These are phyloP conservation scores for Termitomyces sp. DNA, from an alignment of 768 basidiomycete species.

Conservation along the genomic window DNA sequence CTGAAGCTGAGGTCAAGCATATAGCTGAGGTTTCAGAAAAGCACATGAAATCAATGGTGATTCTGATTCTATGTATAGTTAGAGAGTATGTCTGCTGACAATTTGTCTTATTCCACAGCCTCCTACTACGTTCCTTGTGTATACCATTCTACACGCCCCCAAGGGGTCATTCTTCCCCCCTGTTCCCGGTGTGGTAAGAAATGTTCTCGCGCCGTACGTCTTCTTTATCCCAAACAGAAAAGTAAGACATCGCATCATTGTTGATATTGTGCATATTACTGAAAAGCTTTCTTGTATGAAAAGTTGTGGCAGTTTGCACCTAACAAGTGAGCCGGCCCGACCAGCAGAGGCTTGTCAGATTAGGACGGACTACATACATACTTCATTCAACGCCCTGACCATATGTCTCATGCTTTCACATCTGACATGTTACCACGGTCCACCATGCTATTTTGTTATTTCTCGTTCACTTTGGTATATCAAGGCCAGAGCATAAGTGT, in stretches of 20 bases:
- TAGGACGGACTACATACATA: too few species aligned
- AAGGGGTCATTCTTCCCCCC: conserved; percentile 16
- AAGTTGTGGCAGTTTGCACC: conserved; percentile 7
- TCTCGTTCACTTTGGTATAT: too few species aligned
- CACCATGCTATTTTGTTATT: too few species aligned
- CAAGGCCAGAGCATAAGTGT: too few species aligned
- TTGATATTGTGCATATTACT: background rate
- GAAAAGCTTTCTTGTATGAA: background rate
- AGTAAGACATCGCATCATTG: conserved; percentile 1
- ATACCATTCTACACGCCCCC: conserved; percentile 14
- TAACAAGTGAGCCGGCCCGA: background rate
- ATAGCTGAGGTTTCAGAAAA: conserved; percentile 14
- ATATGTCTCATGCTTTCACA: too few species aligned
- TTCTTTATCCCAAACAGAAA: conserved; percentile 14
- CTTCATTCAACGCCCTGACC: too few species aligned
- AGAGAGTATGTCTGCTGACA: background rate
- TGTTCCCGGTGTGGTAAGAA: conserved; percentile 13
- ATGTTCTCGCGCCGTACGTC: conserved; percentile 14
- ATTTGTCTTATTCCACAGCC: background rate
- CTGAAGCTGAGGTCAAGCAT: conserved; percentile 14
- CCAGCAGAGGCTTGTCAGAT: too few species aligned
- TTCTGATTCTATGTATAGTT: background rate
- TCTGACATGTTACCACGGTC: too few species aligned
- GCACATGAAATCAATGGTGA: conserved; percentile 19
- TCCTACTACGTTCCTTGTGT: conserved; percentile 15